These are phyloP conservation scores for Eucalyptus camaldulensis DNA, from an alignment of 345 rosid species.

Conservation along the genomic window DNA sequence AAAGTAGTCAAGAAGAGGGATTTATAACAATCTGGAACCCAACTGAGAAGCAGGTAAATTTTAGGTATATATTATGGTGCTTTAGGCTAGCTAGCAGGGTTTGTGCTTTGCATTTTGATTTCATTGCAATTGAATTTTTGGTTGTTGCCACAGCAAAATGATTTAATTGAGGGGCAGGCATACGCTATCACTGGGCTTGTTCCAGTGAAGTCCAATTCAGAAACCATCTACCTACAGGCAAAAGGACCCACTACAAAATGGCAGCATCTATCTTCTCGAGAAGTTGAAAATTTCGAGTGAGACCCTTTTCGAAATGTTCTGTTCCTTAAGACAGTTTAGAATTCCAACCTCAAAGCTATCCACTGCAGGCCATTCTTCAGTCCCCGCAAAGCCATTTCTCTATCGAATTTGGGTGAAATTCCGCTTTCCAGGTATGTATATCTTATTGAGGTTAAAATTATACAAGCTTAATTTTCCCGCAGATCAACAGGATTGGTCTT, in stretches of 20 bases:
- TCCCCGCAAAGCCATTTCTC: constrained; percentile 46
- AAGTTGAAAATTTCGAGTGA: constrained; percentile 42
- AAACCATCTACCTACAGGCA: constrained; percentile 72
- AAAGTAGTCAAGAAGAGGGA: constrained; percentile 41
- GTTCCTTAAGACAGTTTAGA: not conserved
- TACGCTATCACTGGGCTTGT: constrained; percentile 51
- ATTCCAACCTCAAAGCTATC: not conserved
- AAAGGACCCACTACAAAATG: constrained; percentile 61
- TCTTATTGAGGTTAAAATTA: not conserved
- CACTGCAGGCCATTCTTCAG: constrained; percentile 70
- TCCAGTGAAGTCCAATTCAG: constrained; percentile 49
- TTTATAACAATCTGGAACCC: constrained; percentile 93
- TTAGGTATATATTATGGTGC: not conserved
- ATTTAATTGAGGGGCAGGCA: constrained; percentile 81
- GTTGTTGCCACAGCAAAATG: constrained; percentile 35
- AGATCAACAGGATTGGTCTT: not conserved
- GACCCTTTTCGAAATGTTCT: constrained; percentile 5
- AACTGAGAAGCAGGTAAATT: constrained; percentile 67
- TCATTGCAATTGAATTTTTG: not conserved
- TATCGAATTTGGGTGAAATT: constrained; percentile 62
- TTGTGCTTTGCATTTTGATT: not conserved
- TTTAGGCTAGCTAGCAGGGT: not conserved
- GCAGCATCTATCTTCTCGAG: constrained; percentile 42
- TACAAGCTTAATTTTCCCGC: not conserved
- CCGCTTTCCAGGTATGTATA: constrained; percentile 47